Evolutionary conservation across 345 rosid genomes (phyloP).

Genomic region (Clarkia xantiana): DNA sequence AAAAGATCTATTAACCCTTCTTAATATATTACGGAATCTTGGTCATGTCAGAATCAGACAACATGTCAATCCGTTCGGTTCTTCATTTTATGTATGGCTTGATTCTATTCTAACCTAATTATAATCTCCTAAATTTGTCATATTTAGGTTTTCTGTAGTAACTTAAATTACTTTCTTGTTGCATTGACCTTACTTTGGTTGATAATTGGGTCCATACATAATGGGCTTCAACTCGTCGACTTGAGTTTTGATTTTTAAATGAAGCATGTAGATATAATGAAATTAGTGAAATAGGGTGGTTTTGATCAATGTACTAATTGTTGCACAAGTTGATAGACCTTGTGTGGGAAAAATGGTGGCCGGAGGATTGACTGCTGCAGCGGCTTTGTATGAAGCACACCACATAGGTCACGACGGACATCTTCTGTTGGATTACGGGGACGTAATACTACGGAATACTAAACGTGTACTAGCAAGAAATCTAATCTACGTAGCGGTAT

Average conservation of each 20-base stretch:
- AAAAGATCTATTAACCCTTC: too few species aligned
- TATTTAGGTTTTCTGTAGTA: not conserved
- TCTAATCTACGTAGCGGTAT: too few species aligned
- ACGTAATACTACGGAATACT: too few species aligned
- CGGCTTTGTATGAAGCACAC: slow-evolving; percentile 59
- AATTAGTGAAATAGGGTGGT: not conserved
- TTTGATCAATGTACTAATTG: not conserved
- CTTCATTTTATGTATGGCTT: slow-evolving; percentile 54
- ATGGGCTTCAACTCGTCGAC: too few species aligned
- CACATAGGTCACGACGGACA: slow-evolving; percentile 40
- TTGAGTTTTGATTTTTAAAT: too few species aligned
- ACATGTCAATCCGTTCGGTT: slow-evolving; percentile 86
- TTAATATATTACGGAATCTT: slow-evolving; percentile 36
- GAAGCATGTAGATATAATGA: too few species aligned
- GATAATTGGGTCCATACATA: too few species aligned
- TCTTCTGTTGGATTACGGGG: slow-evolving; percentile 8
- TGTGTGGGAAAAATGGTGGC: slow-evolving; percentile 50
- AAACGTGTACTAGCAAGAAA: too few species aligned
- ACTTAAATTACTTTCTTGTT: not conserved
- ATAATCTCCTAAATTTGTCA: not conserved
- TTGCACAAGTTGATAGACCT: slow-evolving; percentile 27
- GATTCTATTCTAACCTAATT: not conserved
- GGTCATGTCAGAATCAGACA: slow-evolving; percentile 78
- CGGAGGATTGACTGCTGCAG: slow-evolving; percentile 65
- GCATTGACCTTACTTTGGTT: not conserved